These are phyloP conservation scores for Stropharia rugosoannulata DNA, from an alignment of 768 basidiomycete species.

Conservation along the genomic window DNA sequence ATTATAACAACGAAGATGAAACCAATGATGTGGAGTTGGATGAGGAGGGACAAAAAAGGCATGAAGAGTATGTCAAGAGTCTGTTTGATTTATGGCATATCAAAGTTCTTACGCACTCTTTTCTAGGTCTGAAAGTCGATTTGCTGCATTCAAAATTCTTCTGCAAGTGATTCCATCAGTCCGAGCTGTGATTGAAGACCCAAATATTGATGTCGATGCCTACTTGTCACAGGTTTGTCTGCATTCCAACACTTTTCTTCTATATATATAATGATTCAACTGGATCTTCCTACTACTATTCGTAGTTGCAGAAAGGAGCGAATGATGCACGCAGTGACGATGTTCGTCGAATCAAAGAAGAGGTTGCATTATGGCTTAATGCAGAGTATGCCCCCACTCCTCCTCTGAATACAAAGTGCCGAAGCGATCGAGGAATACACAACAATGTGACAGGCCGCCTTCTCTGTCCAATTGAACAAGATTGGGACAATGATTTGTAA, in stretches of 20 bases:
- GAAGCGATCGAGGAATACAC: neutral
- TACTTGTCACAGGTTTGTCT: neutral
- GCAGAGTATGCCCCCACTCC: neutral
- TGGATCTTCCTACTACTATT: neutral
- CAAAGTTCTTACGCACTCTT: neutral
- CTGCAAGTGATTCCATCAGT: neutral
- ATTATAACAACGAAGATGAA: neutral
- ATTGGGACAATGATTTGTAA: neutral
- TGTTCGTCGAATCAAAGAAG: too few relatives aligned
- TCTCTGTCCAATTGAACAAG: neutral
- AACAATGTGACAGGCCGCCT: neutral
- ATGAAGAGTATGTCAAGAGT: neutral
- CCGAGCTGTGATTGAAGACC: neutral
- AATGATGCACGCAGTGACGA: too few relatives aligned
- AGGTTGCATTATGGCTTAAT: too few relatives aligned
- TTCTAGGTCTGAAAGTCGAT: neutral
- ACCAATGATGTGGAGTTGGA: neutral
- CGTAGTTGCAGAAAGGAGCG: neutral
- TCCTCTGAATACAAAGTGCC: neutral
- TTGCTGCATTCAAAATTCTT: neutral
- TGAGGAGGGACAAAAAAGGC: neutral
- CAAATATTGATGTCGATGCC: neutral
- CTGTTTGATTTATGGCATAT: neutral
- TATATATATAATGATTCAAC: too few relatives aligned
- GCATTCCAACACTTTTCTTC: too few relatives aligned